These are phyloP conservation scores for Strobilomyces echinocephalus DNA, from an alignment of 768 basidiomycete genomes.

Conservation along the genomic window DNA sequence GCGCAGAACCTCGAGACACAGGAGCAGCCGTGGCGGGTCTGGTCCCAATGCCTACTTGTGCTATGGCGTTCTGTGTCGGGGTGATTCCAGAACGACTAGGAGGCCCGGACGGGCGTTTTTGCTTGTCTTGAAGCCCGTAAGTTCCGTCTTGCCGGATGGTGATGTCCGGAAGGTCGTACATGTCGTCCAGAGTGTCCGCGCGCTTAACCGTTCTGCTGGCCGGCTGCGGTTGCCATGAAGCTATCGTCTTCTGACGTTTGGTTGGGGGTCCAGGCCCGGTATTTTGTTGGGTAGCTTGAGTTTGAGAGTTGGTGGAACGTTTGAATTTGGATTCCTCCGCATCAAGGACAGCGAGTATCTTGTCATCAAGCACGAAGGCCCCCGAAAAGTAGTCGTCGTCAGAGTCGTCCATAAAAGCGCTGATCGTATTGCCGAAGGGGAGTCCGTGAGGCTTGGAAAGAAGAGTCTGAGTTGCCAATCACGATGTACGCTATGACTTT, in stretches of 20 bases:
- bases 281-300: slow-evolving; percentile 11
- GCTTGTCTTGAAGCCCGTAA: slow-evolving; percentile 40
- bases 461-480: no score
- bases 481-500: no score
- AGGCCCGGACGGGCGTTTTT: slow-evolving; percentile 10
- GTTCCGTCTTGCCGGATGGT: slow-evolving; percentile 55
- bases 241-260: slow-evolving; percentile 54
- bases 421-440: background rate
- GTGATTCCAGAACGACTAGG: slow-evolving; percentile 11
- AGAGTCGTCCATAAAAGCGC: slow-evolving; percentile 48
- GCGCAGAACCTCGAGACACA: slow-evolving; percentile 11
- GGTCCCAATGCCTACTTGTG: slow-evolving; percentile 6
- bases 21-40: slow-evolving; percentile 8
- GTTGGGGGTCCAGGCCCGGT: slow-evolving; percentile 38
- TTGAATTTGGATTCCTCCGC: slow-evolving; percentile 45
- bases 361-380: slow-evolving; percentile 60
- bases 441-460: no score
- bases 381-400: slow-evolving; percentile 68
- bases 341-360: slow-evolving; percentile 57
- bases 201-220: slow-evolving; percentile 23
- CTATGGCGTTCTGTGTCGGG: slow-evolving; percentile 7
- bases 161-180: slow-evolving; percentile 60
- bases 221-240: slow-evolving; percentile 41
- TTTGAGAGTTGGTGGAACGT: slow-evolving; percentile 22
- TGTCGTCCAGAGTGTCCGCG: slow-evolving; percentile 31